Evolutionary conservation across 2,329 filamentous ascomycete genomes (phyloP).

Genomic region (Neonectria neomacrospora): DNA sequence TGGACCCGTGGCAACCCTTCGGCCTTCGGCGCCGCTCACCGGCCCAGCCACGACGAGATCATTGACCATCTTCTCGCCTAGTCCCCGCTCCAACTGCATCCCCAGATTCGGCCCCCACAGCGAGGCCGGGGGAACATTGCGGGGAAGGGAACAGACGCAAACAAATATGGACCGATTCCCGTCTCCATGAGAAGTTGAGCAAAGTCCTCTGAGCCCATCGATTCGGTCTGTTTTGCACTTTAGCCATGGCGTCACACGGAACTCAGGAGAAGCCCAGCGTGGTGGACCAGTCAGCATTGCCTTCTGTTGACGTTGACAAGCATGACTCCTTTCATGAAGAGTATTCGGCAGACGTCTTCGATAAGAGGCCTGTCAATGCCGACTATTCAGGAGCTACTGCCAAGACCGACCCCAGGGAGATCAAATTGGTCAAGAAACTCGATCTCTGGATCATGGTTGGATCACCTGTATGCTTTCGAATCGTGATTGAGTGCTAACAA

Average conservation of each 20-base stretch:
- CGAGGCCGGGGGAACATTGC: neutral
- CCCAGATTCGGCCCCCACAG: neutral
- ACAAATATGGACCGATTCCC: neutral
- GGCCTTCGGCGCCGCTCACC: conserved; percentile 7
- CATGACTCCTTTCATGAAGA: neutral
- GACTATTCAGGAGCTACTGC: conserved; percentile 10
- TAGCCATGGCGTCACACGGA: neutral
- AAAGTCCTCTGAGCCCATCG: neutral
- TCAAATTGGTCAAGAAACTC: conserved; percentile 11
- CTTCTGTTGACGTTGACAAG: neutral
- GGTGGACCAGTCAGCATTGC: neutral
- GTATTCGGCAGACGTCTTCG: neutral
- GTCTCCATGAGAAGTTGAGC: neutral
- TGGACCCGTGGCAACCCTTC: neutral
- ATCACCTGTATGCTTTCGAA: too few relatives aligned
- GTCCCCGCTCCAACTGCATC: conserved; percentile 4
- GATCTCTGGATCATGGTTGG: conserved; percentile 12
- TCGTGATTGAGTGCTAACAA: neutral
- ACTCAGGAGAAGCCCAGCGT: neutral
- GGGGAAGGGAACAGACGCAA: neutral
- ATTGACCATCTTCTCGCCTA: neutral
- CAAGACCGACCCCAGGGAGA: conserved; percentile 17
- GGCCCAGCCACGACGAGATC: neutral
- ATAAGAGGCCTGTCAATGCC: neutral
- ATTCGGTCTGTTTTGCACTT: neutral